Percentiles rank a stretch among this genome's conserved stretches.
Evolutionary conservation across 148 eudicot genomes (phyloP).

Genomic region (Chenopodium berlandieri): DNA sequence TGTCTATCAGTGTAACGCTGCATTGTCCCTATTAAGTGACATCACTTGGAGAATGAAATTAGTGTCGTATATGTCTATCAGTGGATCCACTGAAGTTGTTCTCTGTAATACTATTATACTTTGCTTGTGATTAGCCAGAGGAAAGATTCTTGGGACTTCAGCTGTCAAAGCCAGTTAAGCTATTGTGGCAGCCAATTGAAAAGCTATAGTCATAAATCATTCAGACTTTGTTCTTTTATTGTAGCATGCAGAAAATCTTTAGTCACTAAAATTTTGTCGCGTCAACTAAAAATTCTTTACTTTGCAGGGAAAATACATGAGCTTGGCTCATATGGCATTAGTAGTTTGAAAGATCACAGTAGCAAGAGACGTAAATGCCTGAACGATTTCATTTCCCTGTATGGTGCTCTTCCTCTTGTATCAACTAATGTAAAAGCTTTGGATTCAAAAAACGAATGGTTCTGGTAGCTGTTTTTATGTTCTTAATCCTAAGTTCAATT

Average conservation of each 20-base stretch:
- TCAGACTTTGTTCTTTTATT: neutral
- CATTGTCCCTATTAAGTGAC: neutral
- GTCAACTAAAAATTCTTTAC: neutral
- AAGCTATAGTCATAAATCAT: no score
- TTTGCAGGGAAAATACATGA: conserved; percentile 65
- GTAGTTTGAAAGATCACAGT: conserved; percentile 52
- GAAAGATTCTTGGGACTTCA: no score
- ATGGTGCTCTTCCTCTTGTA: conserved; percentile 54
- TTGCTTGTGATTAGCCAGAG: neutral
- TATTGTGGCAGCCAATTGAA: no score
- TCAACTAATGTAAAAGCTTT: conserved; percentile 56
- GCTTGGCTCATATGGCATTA: conserved; percentile 57
- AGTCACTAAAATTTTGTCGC: neutral
- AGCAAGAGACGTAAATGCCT: conserved; percentile 54
- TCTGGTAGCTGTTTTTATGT: conserved; percentile 43
- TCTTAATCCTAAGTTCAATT: neutral
- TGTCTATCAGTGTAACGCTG: neutral
- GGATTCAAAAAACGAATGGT: conserved; percentile 54
- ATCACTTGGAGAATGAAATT: neutral
- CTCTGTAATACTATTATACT: neutral
- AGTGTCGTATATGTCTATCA: no score
- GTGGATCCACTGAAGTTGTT: neutral
- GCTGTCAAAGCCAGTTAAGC: neutral
- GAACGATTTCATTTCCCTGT: conserved; percentile 56
- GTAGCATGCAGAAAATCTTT: neutral